Base-by-base conservation (phyloP, 2,329 filamentous ascomycete species). In the Ceratocystis cacaofunesta region DNA sequence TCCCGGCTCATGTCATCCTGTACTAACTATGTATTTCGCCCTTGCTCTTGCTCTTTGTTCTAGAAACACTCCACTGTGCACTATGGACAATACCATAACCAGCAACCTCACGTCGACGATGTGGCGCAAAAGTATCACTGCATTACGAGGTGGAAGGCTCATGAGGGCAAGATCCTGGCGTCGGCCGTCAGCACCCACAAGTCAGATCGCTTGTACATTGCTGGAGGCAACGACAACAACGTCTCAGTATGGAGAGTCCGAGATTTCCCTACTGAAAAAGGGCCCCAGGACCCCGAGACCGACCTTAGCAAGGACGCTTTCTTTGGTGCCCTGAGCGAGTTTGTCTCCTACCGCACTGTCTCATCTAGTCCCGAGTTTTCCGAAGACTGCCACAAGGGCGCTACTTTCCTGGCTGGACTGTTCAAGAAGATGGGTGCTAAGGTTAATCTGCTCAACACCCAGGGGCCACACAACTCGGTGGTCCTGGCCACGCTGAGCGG, bases 371-470 rank as follows among this genome's bases (percentile, higher is more conserved):
- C 88, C 0, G 89, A 91, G 70, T 95, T 90, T 72, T 86, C 90
- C 10, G 90, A 92, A 69, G 94, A 97, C 74, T 99, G 95, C 73
- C 88, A 92, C 67, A 85, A 92, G 72, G 92, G 92, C 8, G 94
- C 94, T 12, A 94, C 90, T 0, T 97, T 92, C 71, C 80, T 99
- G 1, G 90, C 91, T 63, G 87, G 88, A 0, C 81, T 97, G 19
- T 96, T 96, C 78, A 95, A 92, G 76, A 88, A 91, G 64, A 85
- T 97, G 66, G 94, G 94, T 12, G 94, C 90, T 0, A 83, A 89
- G 66, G 92, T 94, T 0, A 89, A 95, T 71, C 88, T 97, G 80
- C 80, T 99, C n/a, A 89, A 88, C 67, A 90, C 90, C 0, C 84
- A 87, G 43, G 85, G 88, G 70, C 79, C 82, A 36, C 87, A 89